Conservation (phyloP, 805 yeast species). For the Lipomyces sp. region DNA sequence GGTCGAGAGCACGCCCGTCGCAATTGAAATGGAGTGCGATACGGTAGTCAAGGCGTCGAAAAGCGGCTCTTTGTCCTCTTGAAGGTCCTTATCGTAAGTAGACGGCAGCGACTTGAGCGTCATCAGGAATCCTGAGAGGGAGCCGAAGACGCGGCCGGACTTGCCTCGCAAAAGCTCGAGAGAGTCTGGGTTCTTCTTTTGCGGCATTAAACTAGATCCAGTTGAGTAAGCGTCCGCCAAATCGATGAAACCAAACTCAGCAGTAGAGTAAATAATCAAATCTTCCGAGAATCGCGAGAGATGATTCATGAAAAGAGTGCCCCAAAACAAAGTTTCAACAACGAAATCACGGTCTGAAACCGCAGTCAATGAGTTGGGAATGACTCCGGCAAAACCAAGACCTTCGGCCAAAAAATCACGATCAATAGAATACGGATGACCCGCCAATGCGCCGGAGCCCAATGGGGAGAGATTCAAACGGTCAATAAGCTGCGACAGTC, state of each 20-base stretch:
- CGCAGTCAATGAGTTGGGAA: conserved; percentile 95
- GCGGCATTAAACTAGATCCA: conserved; percentile 98
- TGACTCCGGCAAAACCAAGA: conserved; percentile 76
- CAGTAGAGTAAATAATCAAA: conserved; percentile 91
- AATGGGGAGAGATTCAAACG: conserved; percentile 87
- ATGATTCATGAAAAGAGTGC: conserved; percentile 90
- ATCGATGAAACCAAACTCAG: conserved; percentile 92
- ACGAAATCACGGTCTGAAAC: conserved; percentile 98
- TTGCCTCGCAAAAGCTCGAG: conserved; percentile 94
- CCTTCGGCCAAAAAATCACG: conserved; percentile 81
- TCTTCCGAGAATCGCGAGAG: conserved; percentile 93
- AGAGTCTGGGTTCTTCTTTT: conserved; percentile 97
- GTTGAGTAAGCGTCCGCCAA: conserved; percentile 98
- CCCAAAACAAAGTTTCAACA: conserved; percentile 94
- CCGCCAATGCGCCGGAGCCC: conserved; percentile 98
- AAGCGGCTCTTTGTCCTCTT: conserved; percentile 98
- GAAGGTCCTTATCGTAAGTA: conserved; percentile 96
- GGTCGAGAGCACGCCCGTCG: conserved; percentile 95
- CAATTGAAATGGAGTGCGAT: conserved; percentile 88
- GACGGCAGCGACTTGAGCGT: conserved; percentile 96
- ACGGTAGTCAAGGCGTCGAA: conserved; percentile 88
- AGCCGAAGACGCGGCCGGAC: conserved; percentile 95
- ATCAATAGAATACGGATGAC: conserved; percentile 99
- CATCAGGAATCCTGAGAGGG: conserved; percentile 93
- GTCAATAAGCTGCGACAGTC: conserved; percentile 73